Evolutionary conservation across 2,329 filamentous ascomycete species (phyloP), one percentile per base, ranked within the genome.

Genomic region (Fusarium sp.): DNA sequence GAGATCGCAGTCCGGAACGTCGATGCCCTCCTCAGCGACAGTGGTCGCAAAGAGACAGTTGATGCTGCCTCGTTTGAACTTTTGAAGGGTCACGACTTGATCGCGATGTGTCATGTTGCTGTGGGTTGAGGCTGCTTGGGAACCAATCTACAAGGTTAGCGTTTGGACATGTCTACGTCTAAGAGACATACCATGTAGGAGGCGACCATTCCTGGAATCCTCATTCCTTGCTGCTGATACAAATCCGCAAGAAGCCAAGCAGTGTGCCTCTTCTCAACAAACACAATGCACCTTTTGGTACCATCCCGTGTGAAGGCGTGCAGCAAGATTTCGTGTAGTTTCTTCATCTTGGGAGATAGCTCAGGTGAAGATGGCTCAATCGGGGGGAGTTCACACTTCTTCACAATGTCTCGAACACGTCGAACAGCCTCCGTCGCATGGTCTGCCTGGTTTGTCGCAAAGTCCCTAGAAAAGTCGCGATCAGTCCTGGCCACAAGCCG

Each of bases 201-300:
- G 4, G 87, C 83, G 9, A 81, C 84, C 64, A 96, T 81, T 64
- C 89, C 83, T 0, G 82, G 81, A 4, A 90, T 85, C 1, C 83
- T 81, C 61, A 93, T 83, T 1, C 79, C 77, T 1, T 82, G 74
- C 16, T 86, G 83, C 36, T 79, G 78, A 66, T 97, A 90, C 0
- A 97, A 81, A 44, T 91, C 88, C 1, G 86, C 82, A 1, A 99
- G 81, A 14, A 96, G 79, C 16, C 88, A 86, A 1, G 94, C 95
- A 0, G 93, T 95, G 68, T 91, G 88, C 40, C 93, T 85, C 76
- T 91, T 86, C 65, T 93, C 85, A 0, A 97, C 93, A 77, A 99
- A 98, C 0, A 98, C 87, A 60, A 99, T 97, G 74, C 93, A 97
- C 2, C 78, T 71, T n/a, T 67, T 73, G 2, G 73, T 70, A 5